Conservation (phyloP, 352 stramenopile genomes). For the Pythium dissotocum region DNA sequence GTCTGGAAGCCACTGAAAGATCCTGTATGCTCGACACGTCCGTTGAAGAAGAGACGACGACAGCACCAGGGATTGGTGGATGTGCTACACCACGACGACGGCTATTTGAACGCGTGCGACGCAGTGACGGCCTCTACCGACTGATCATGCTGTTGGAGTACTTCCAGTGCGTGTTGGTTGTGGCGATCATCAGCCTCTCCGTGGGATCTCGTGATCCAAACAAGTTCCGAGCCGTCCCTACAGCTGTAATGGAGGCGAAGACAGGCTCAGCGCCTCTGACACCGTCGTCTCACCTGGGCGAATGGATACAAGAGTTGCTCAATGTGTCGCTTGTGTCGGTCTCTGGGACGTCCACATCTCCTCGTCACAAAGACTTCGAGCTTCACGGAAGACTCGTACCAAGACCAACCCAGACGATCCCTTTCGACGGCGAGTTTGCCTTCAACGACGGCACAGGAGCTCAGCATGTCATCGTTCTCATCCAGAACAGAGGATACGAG, state of each 20-base stretch:
- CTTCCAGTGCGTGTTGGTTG: constrained; percentile 15
- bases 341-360: neutral
- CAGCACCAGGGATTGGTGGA: no score
- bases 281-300: neutral
- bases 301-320: constrained; percentile 10
- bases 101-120: neutral
- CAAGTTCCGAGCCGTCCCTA: neutral
- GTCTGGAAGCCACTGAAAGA: constrained; percentile 3
- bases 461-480: constrained; percentile 3
- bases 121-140: constrained; percentile 8
- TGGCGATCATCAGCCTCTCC: neutral
- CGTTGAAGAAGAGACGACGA: no score
- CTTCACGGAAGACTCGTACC: constrained; percentile 15
- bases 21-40: neutral
- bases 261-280: neutral
- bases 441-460: neutral
- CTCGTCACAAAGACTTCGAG: neutral
- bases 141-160: constrained; percentile 8
- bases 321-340: neutral
- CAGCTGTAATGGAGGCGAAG: neutral
- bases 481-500: constrained; percentile 16
- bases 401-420: neutral
- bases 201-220: neutral
- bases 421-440: constrained; percentile 17
- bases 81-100: constrained; percentile 8